These are phyloP conservation scores for Globisporangium perplexum DNA, from an alignment of 352 stramenopile genomes.

Conservation along the genomic window DNA sequence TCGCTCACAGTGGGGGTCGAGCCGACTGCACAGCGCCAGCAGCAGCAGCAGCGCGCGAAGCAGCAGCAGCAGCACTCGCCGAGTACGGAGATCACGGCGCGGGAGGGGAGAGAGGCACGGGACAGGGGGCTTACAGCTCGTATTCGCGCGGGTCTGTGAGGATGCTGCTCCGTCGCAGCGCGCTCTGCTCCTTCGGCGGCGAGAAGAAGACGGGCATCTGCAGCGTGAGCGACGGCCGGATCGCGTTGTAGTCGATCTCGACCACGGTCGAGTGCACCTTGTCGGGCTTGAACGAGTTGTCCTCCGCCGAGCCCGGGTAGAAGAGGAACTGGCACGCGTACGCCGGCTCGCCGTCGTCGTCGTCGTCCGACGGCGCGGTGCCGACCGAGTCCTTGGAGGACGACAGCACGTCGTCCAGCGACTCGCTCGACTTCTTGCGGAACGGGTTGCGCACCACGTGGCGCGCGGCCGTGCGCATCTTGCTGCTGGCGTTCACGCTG, in stretches of 20 bases:
- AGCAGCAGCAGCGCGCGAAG: neutral
- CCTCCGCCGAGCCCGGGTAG: conserved; percentile 50
- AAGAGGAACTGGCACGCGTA: conserved; percentile 44
- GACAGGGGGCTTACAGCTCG: conserved; percentile 36
- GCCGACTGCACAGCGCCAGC: neutral
- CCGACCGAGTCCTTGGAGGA: conserved; percentile 12
- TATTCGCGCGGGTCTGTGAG: conserved; percentile 47
- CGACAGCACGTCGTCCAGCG: conserved; percentile 19
- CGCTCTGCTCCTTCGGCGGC: conserved; percentile 24
- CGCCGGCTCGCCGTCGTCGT: conserved; percentile 20
- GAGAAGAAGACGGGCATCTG: conserved; percentile 72
- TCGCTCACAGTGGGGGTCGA: neutral
- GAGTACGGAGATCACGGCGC: neutral
- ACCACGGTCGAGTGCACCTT: conserved; percentile 25
- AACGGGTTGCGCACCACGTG: conserved; percentile 17
- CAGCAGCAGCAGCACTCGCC: neutral
- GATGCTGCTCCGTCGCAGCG: conserved; percentile 38
- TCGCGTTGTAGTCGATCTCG: conserved; percentile 38
- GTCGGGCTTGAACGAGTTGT: conserved; percentile 43
- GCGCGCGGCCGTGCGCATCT: conserved; percentile 2
- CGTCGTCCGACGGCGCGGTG: conserved; percentile 21
- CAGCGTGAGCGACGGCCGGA: conserved; percentile 46
- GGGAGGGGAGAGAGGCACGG: neutral
- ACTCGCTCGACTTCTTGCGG: conserved; percentile 24
- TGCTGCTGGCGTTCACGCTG: neutral